Conservation (phyloP, 129 eudicot species). For the Solidago caesia region DNA sequence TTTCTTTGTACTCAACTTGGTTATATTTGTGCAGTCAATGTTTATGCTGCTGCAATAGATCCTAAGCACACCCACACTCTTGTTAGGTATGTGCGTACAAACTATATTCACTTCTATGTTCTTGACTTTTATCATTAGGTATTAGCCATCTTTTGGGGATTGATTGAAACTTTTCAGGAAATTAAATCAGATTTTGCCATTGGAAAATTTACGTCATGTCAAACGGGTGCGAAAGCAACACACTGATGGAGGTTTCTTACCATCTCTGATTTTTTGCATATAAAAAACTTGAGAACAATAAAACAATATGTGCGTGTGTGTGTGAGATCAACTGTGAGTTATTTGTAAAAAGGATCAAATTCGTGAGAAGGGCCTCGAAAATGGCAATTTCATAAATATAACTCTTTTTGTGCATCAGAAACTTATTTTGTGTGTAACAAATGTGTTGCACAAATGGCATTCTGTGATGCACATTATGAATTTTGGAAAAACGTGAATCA, state of each 20-base stretch:
- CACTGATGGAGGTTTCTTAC: slow-evolving; percentile 50
- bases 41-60: slow-evolving; percentile 63
- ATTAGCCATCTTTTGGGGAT: slow-evolving; percentile 1
- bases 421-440: no score
- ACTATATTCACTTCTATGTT: background rate
- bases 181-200: slow-evolving; percentile 66
- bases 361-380: no score
- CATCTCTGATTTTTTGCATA: background rate
- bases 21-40: slow-evolving; percentile 47
- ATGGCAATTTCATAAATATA: no score
- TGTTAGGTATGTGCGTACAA: slow-evolving; percentile 50
- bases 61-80: slow-evolving; percentile 69
- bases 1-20: slow-evolving; percentile 15
- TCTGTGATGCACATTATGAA: no score
- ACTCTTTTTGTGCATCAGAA: no score
- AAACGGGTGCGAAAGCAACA: slow-evolving; percentile 68
- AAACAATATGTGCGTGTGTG: background rate
- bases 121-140: slow-evolving; percentile 7
- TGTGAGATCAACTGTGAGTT: background rate
- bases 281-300: background rate
- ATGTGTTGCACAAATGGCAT: no score
- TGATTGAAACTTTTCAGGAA: slow-evolving; percentile 45
- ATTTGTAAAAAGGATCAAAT: background rate
- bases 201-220: slow-evolving; percentile 80
- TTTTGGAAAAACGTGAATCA: no score